Evolutionary conservation across 345 rosid genomes (phyloP), one percentile per base, ranked within the genome.

Genomic region (Pseudoturritis turrita): DNA sequence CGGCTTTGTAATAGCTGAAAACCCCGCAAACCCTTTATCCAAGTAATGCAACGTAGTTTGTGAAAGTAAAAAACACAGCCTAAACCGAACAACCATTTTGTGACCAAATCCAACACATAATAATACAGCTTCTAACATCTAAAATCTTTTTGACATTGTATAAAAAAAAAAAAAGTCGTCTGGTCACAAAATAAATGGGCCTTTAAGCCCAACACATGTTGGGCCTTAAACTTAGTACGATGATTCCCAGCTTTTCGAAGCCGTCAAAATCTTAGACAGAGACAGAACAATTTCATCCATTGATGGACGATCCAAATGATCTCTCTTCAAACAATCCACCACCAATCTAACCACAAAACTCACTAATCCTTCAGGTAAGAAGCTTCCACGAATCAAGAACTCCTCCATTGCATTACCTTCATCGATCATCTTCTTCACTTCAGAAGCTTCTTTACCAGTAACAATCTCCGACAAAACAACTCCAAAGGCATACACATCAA

Each of bases 401-500:
- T 88, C 87, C 56, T 62, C 80, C 54, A 76, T 47, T 13, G 3
- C 62, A 25, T 51, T 37, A 56, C 58, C 58, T 73, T 19, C 68
- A 41, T 78, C 60, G 5, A 81, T 79, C 50, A 79, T 81, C 18
- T 60, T 65, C 68, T 70, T 78, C 13, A 85, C 14, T 3, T 79
- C 79, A 29, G 65, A 73, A 51, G 68, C 87, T 19, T 92, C 88
- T 78, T 87, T 86, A 59, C 96, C 93, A 0, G 86, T 82, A 46
- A 88, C 45, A 21, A 85, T 78, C 85, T 90, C 96, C 74, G 83
- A 69, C 74, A 86, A 44, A 22, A 92, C 78, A 72, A 90, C 81
- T 22, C 98, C 98, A 61, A 87, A 92, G 14, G 97, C 89, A 67
- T 84, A 92, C 29, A 90, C 87, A 68, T 92, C 96, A n/a, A 90